Conservation (phyloP, 495 filamentous ascomycete genomes). For the Annulohypoxylon moriforme region DNA sequence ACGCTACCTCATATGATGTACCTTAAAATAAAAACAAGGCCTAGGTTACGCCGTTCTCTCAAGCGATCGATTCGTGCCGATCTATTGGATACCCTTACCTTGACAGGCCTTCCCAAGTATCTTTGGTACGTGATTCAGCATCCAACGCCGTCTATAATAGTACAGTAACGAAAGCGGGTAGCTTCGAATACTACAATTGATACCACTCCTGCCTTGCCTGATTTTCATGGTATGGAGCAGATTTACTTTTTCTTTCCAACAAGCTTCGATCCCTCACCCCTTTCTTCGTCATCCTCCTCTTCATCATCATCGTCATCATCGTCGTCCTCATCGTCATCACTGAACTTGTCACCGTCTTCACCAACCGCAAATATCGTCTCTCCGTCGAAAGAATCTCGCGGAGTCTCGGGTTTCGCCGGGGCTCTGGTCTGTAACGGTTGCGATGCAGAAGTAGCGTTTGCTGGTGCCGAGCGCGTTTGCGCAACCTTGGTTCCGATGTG, state of each 20-base stretch:
- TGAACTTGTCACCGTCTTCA: slow-evolving; percentile 79
- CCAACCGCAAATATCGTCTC: slow-evolving; percentile 96
- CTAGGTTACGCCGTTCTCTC: slow-evolving; percentile 5
- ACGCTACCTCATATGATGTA: slow-evolving; percentile 14
- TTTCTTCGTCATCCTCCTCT: slow-evolving; percentile 64
- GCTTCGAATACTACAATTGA: slow-evolving; percentile 21
- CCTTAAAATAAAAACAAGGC: slow-evolving; percentile 15
- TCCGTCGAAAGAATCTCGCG: slow-evolving; percentile 82
- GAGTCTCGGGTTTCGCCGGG: slow-evolving; percentile 53
- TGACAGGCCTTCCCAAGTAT: neutral
- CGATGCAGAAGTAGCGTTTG: slow-evolving; percentile 28
- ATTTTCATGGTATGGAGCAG: neutral
- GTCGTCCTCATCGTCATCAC: slow-evolving; percentile 63
- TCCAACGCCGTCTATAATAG: slow-evolving; percentile 45
- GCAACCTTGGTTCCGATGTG: slow-evolving; percentile 51
- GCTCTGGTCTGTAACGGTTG: slow-evolving; percentile 55
- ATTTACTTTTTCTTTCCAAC: slow-evolving; percentile 62
- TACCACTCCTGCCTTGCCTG: slow-evolving; percentile 16
- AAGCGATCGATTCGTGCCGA: slow-evolving; percentile 25
- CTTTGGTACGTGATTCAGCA: slow-evolving; percentile 20
- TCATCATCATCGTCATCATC: slow-evolving; percentile 66
- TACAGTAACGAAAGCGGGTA: slow-evolving; percentile 43
- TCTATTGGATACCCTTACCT: neutral
- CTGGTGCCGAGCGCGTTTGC: slow-evolving; percentile 33
- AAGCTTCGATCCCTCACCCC: slow-evolving; percentile 67